phyloP scores from a whole-genome alignment of 176 grass and related monocot species.

The Oropetium thomaeum region DNA sequence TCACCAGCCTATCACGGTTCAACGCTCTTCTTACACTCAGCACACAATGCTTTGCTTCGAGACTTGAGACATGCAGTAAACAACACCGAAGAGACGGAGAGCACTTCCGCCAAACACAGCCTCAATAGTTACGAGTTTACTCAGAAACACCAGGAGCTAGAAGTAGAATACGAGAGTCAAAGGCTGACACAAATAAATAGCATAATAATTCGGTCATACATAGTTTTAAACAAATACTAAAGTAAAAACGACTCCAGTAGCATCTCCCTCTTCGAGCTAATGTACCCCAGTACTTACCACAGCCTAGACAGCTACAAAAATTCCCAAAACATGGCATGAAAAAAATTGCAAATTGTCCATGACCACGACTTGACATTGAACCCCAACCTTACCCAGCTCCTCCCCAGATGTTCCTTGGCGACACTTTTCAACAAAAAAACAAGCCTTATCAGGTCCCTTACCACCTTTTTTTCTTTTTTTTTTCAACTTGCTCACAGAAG shows the following conservation, averaged over 20 bases:
- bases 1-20: too few species aligned
- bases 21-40: too few species aligned
- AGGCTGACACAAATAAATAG: constrained; percentile 57
- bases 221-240: constrained; percentile 45
- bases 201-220: constrained; percentile 41
- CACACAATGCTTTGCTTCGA: too few species aligned
- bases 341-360: constrained; percentile 52
- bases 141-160: too few species aligned
- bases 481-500: constrained; percentile 59
- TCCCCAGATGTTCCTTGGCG: constrained; percentile 20
- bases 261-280: constrained; percentile 26
- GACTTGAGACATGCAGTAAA: too few species aligned
- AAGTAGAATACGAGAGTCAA: constrained; percentile 33
- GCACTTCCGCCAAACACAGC: too few species aligned
- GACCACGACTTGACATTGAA: constrained; percentile 43
- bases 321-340: constrained; percentile 64
- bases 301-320: constrained; percentile 66
- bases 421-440: constrained; percentile 54
- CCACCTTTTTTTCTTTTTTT: neutral
- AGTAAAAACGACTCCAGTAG: constrained; percentile 26
- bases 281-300: constrained; percentile 37
- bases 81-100: too few species aligned
- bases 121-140: too few species aligned
- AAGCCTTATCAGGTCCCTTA: constrained; percentile 34
- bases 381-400: constrained; percentile 16